Conservation (phyloP, 2,329 filamentous ascomycete species). For the Colletotrichum melonis region DNA sequence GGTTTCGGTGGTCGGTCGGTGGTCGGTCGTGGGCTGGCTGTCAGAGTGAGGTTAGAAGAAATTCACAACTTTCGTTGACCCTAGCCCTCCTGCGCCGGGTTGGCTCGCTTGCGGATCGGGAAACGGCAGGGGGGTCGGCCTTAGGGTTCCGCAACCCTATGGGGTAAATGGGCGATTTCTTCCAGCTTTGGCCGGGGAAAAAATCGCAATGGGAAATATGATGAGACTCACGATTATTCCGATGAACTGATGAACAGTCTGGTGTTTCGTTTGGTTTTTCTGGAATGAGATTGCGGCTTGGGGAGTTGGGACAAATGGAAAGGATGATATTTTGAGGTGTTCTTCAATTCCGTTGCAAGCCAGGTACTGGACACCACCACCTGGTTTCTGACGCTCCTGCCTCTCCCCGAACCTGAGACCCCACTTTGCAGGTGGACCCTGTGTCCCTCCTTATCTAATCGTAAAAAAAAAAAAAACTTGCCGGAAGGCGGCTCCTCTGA, state of each 20-base stretch:
- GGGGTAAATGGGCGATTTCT: conserved; percentile 11
- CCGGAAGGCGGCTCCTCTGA: conserved; percentile 10
- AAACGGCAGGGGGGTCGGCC: conserved; percentile 39
- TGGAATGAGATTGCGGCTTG: not conserved
- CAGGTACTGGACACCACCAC: not conserved
- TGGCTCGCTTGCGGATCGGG: conserved; percentile 58
- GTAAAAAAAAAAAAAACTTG: conserved; percentile 5
- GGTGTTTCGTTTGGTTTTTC: not conserved
- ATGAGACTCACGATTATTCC: not conserved
- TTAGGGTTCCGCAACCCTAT: conserved; percentile 57
- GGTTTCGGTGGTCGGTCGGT: conserved; percentile 60
- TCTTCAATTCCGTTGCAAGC: not conserved
- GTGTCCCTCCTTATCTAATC: conserved; percentile 20
- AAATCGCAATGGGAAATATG: conserved; percentile 15
- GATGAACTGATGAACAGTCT: not conserved
- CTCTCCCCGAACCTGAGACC: not conserved
- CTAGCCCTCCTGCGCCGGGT: conserved; percentile 46
- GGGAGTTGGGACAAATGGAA: not conserved
- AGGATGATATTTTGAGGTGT: not conserved
- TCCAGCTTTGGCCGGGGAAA: conserved; percentile 26
- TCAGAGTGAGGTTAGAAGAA: conserved; percentile 49
- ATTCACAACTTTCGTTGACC: conserved; percentile 60
- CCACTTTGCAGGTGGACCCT: not conserved
- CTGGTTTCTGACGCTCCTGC: not conserved
- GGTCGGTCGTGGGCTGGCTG: conserved; percentile 43